Evolutionary conservation across 2,329 filamentous ascomycete species (phyloP).

Genomic region (Allantophomopsis cytisporea): DNA sequence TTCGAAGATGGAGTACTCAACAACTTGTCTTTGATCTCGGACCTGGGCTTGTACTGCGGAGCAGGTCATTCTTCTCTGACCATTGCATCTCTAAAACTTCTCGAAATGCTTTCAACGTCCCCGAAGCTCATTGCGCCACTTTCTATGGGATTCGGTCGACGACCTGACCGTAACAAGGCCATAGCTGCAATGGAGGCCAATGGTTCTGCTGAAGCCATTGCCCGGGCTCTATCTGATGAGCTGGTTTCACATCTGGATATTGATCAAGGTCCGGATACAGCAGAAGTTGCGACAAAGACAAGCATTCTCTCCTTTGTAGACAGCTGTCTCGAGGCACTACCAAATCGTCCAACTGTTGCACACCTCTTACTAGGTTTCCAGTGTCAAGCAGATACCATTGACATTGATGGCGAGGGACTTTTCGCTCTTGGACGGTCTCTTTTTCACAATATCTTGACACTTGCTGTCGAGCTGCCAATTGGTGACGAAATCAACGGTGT

Average conservation of each 20-base stretch:
- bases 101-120: slow-evolving; percentile 80
- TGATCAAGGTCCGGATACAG: slow-evolving; percentile 53
- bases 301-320: slow-evolving; percentile 79
- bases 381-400: slow-evolving; percentile 58
- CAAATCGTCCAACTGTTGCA: slow-evolving; percentile 71
- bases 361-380: slow-evolving; percentile 83
- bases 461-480: slow-evolving; percentile 58
- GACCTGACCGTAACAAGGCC: slow-evolving; percentile 64
- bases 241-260: slow-evolving; percentile 58
- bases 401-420: slow-evolving; percentile 51
- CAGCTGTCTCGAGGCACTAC: slow-evolving; percentile 61
- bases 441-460: slow-evolving; percentile 66
- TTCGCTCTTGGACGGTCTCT: slow-evolving; percentile 64
- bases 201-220: slow-evolving; percentile 67
- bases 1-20: slow-evolving; percentile 87
- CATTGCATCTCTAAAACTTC: slow-evolving; percentile 63
- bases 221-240: slow-evolving; percentile 56
- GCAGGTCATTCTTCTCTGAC: slow-evolving; percentile 72
- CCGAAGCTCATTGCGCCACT: slow-evolving; percentile 58
- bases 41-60: slow-evolving; percentile 77
- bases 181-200: slow-evolving; percentile 79
- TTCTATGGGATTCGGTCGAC: slow-evolving; percentile 38
- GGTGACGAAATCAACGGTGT: slow-evolving; percentile 43
- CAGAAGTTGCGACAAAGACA: slow-evolving; percentile 70
- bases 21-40: slow-evolving; percentile 64